Evolutionary conservation across 345 rosid genomes (phyloP), one percentile per base, ranked within the genome.

Genomic region (Ceriops zippeliana): DNA sequence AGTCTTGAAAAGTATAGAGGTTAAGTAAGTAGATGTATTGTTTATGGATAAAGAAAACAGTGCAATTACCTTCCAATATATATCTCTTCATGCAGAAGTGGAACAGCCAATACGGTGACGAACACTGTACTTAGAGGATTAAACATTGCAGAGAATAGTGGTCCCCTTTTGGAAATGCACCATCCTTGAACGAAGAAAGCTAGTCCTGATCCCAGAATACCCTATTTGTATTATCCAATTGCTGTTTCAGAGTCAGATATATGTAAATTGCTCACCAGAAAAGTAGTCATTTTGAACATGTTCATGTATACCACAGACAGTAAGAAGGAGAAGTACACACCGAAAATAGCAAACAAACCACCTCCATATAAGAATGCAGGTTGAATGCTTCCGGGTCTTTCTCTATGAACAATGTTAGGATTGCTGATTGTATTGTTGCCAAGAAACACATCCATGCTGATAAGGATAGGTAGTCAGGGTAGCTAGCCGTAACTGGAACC

Each of bases 391-490:
- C 70, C 5, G 62, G 75, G 42, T 89, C 82, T 32, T 75, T 78
- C 63, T 89, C 91, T 5, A 83, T 30, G 69, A 86, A 74, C 26
- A 85, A 47, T 38, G 89, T 68, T 31, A 87, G 21, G 2, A 70
- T 70, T 57, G 81, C 86, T 7, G 89, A 83, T 66, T 89, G 96
- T 47, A 88, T 19, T 3, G 91, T 77, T 27, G 80, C 89, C 26
- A 83, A 56, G 77, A 87, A 75, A 75, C 97, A 87, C 89, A 86
- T 82, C 93, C 96, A 89, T n/a, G 91, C 88, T 34, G 92, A 80
- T 54, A 82, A 59, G 64, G 89, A 83, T 69, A 87, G 68, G 77
- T 77, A 84, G 70, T 89, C 86, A 7, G 90, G 87, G 19, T 81
- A 85, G 71, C 80, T 69, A 27, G 79, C 73, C 38, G 89, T 73